These are phyloP conservation scores for Colletotrichum sp. DNA, from an alignment of 2,329 filamentous ascomycete species.

Conservation along the genomic window DNA sequence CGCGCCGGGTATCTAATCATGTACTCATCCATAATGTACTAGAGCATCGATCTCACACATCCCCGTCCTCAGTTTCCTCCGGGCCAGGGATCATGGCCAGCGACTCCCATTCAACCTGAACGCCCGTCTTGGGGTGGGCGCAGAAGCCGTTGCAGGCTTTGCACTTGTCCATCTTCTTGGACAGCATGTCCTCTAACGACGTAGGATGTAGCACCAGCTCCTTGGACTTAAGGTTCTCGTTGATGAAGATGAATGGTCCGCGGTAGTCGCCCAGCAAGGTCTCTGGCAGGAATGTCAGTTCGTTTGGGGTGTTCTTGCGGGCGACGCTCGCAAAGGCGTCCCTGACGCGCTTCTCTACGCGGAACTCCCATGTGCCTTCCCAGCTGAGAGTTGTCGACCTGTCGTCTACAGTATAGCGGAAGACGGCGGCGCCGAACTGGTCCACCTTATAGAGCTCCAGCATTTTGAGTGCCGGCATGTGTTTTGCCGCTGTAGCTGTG, in stretches of 20 bases:
- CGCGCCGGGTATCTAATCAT: slow-evolving; percentile 12
- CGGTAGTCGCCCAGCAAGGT: slow-evolving; percentile 6
- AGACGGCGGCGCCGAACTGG: slow-evolving; percentile 25
- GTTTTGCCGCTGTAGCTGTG: slow-evolving; percentile 25
- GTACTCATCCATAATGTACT: neutral
- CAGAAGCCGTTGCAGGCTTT: slow-evolving; percentile 17
- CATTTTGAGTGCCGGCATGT: slow-evolving; percentile 28
- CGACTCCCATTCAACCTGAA: neutral
- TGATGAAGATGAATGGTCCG: slow-evolving; percentile 21
- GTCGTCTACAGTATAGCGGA: slow-evolving; percentile 26
- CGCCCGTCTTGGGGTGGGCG: slow-evolving; percentile 5
- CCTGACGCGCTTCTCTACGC: neutral
- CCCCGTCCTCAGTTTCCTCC: neutral
- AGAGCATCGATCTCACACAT: neutral
- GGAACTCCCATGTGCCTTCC: slow-evolving; percentile 18
- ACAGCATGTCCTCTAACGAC: slow-evolving; percentile 15
- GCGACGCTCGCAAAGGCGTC: neutral
- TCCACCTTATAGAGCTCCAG: slow-evolving; percentile 32
- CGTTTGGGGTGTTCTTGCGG: neutral
- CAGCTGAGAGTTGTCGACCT: slow-evolving; percentile 4
- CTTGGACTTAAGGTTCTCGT: slow-evolving; percentile 25
- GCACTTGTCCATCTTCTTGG: slow-evolving; percentile 19
- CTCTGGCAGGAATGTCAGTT: slow-evolving; percentile 13
- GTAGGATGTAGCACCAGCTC: slow-evolving; percentile 20
- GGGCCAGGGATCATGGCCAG: neutral